A percentile compares a stretch with the other conserved stretches of the same genome.
These are phyloP conservation scores for Tribonema minus DNA, from an alignment of 108 stramenopile species.

Conservation along the genomic window DNA sequence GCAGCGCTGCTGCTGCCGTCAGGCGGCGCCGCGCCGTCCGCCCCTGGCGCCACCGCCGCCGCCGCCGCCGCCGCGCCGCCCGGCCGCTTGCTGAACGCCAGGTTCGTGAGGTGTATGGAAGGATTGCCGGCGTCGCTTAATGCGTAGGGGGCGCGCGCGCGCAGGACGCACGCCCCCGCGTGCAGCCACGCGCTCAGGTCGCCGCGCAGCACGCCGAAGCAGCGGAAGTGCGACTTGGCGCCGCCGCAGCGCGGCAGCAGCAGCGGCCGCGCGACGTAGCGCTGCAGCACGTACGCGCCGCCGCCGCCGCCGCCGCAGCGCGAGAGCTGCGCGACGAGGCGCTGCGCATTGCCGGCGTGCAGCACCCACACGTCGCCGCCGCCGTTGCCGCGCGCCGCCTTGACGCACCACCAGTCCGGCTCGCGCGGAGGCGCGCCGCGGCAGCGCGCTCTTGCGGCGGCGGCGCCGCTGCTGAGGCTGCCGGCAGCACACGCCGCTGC, in stretches of 20 bases:
- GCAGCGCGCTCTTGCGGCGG: neutral
- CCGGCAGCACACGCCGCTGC: too few species aligned
- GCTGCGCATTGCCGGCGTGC: conserved; percentile 17
- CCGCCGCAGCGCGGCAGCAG: conserved; percentile 49
- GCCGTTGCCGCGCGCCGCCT: conserved; percentile 49
- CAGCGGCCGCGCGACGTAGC: conserved; percentile 45
- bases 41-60: conserved; percentile 26
- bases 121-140: conserved; percentile 6
- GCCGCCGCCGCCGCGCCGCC: conserved; percentile 19
- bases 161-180: conserved; percentile 43
- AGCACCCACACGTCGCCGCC: conserved; percentile 51
- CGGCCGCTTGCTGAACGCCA: conserved; percentile 44
- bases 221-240: conserved; percentile 51
- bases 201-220: conserved; percentile 36
- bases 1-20: conserved; percentile 33
- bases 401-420: conserved; percentile 54
- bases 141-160: conserved; percentile 39
- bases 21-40: conserved; percentile 14
- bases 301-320: neutral
- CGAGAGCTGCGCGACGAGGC: neutral
- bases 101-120: conserved; percentile 46
- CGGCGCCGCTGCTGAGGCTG: neutral
- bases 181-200: conserved; percentile 42
- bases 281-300: conserved; percentile 3
- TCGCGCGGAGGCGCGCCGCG: neutral